phyloP scores from a whole-genome alignment of 768 basidiomycete species.

The Trametes elegans region DNA sequence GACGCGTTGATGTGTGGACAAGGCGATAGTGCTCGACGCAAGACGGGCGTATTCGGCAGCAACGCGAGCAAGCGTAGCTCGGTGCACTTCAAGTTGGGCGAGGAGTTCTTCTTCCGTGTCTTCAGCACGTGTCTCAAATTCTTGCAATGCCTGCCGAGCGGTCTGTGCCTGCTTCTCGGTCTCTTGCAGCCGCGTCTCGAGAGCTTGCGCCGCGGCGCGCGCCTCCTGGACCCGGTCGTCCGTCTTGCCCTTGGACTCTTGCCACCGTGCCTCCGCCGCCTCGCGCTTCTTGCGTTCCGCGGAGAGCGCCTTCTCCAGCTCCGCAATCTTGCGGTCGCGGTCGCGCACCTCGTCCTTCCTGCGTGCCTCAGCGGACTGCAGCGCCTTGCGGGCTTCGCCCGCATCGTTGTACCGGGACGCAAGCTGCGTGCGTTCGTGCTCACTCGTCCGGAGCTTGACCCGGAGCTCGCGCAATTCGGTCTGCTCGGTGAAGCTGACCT shows the following conservation, averaged over 20 bases:
- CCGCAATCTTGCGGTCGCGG: slow-evolving; percentile 50
- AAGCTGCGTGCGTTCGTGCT: slow-evolving; percentile 55
- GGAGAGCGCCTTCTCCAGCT: slow-evolving; percentile 51
- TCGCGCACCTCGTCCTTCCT: slow-evolving; percentile 55
- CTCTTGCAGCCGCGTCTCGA: slow-evolving; percentile 39
- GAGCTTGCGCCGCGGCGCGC: slow-evolving; percentile 31
- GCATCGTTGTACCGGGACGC: slow-evolving; percentile 51
- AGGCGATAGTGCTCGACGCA: slow-evolving; percentile 28
- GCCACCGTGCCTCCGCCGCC: slow-evolving; percentile 41
- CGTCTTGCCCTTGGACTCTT: slow-evolving; percentile 41
- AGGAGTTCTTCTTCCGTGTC: slow-evolving; percentile 46
- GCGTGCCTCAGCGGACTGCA: slow-evolving; percentile 48
- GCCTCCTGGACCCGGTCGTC: slow-evolving; percentile 41
- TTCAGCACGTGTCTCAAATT: slow-evolving; percentile 32
- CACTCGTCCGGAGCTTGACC: slow-evolving; percentile 51
- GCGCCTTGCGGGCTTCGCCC: slow-evolving; percentile 47
- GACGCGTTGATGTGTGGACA: slow-evolving; percentile 19
- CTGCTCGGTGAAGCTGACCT: slow-evolving; percentile 46
- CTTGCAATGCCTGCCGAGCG: slow-evolving; percentile 33
- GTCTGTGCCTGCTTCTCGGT: slow-evolving; percentile 37
- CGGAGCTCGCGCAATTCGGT: slow-evolving; percentile 62
- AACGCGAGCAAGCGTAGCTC: slow-evolving; percentile 42
- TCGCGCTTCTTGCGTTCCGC: slow-evolving; percentile 53
- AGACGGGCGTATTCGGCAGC: slow-evolving; percentile 44
- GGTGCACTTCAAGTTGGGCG: slow-evolving; percentile 50